A percentile compares a stretch with the other conserved stretches of the same genome.
Evolutionary conservation across 2,329 filamentous ascomycete genomes (phyloP).

Genomic region (Aureobasidium melanogenum): DNA sequence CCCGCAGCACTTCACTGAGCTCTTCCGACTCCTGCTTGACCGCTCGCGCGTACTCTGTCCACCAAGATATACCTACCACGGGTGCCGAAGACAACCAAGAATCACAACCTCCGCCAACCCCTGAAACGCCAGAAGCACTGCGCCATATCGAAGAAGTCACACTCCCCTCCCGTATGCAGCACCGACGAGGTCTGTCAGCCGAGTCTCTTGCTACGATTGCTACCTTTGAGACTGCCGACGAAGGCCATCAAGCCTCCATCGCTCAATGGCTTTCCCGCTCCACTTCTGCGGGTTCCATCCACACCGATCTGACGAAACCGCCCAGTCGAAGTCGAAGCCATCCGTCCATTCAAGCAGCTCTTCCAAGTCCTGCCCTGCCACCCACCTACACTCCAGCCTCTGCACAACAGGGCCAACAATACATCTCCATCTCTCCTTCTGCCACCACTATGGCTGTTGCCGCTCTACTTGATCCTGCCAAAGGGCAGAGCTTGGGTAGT

Average conservation of each 20-base stretch:
- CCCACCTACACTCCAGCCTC: background rate
- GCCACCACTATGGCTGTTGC: constrained; percentile 28
- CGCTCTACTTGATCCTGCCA: constrained; percentile 30
- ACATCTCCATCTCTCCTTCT: constrained; percentile 23
- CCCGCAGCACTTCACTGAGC: background rate
- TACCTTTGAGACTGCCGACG: constrained; percentile 52
- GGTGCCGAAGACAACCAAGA: background rate
- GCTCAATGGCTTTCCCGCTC: constrained; percentile 5
- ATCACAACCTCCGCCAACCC: constrained; percentile 2
- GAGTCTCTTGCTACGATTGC: constrained; percentile 53
- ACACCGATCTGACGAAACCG: background rate
- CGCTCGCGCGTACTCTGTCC: background rate
- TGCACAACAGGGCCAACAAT: constrained; percentile 12
- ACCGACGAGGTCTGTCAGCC: constrained; percentile 44
- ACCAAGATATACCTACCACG: background rate
- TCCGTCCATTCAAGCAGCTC: background rate
- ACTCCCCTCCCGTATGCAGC: constrained; percentile 21
- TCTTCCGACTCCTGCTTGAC: background rate
- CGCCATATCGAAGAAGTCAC: constrained; percentile 20
- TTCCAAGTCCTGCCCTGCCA: background rate
- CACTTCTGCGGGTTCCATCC: background rate
- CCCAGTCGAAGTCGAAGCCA: background rate
- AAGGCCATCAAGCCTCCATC: background rate
- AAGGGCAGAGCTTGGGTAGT: constrained; percentile 33
- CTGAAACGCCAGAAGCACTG: constrained; percentile 26